These are phyloP conservation scores for Iris pallida DNA, from an alignment of 116 monocot species.

Conservation along the genomic window DNA sequence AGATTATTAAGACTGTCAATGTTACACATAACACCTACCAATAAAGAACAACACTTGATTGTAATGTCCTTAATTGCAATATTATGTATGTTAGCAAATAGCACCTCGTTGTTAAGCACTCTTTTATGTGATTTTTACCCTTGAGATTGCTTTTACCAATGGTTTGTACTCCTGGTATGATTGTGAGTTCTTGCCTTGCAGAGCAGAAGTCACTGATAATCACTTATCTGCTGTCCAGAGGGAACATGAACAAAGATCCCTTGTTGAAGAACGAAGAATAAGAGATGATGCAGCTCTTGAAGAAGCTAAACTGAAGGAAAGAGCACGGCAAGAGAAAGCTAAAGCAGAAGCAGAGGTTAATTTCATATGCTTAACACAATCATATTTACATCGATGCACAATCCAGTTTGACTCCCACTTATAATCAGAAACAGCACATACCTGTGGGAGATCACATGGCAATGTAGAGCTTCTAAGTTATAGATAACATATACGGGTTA, in stretches of 20 bases:
- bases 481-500: too few relatives aligned
- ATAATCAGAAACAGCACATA: too few relatives aligned
- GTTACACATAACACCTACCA: background rate
- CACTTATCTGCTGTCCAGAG: conserved; percentile 77
- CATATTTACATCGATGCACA: too few relatives aligned
- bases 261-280: conserved; percentile 77
- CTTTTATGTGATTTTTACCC: background rate
- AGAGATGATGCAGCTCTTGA: conserved; percentile 85
- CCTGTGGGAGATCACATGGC: too few relatives aligned
- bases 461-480: too few relatives aligned
- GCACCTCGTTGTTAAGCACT: too few relatives aligned
- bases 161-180: background rate
- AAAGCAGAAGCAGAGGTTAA: conserved; percentile 70
- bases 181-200: conserved; percentile 12
- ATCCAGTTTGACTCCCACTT: too few relatives aligned
- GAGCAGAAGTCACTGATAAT: conserved; percentile 70
- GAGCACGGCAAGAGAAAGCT: conserved; percentile 54
- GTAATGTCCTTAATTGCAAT: background rate
- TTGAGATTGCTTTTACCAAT: background rate
- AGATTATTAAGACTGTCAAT: too few relatives aligned
- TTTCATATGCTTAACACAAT: conserved; percentile 2
- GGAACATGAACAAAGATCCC: conserved; percentile 82
- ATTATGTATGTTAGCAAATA: background rate
- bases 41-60: background rate
- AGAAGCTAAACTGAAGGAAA: conserved; percentile 74